Conservation (phyloP, 2,329 filamentous ascomycete genomes). For the Arthrobotrys conoides region DNA sequence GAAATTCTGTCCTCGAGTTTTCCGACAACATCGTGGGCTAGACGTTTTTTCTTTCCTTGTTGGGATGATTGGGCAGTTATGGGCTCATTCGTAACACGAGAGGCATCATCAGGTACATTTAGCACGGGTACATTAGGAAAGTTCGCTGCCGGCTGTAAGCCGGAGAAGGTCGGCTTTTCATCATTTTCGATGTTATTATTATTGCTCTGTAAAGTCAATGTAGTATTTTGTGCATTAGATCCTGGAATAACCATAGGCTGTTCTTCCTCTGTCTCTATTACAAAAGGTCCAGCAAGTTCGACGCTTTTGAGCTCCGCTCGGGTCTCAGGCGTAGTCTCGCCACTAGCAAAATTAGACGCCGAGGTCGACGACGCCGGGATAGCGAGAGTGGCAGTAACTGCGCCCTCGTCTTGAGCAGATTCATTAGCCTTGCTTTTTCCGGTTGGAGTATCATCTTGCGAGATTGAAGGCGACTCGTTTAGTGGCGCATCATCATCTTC, state of each 20-base stretch:
- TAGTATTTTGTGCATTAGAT: slow-evolving; percentile 55
- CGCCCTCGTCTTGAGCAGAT: slow-evolving; percentile 28
- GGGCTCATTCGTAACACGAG: slow-evolving; percentile 44
- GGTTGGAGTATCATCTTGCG: slow-evolving; percentile 10
- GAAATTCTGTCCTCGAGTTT: slow-evolving; percentile 91
- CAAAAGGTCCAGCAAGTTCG: slow-evolving; percentile 60
- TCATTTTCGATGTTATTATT: slow-evolving; percentile 56
- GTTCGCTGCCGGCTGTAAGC: slow-evolving; percentile 39
- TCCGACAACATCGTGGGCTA: slow-evolving; percentile 80
- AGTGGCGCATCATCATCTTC: slow-evolving; percentile 42
- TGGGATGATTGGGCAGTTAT: slow-evolving; percentile 38
- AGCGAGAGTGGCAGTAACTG: slow-evolving; percentile 27
- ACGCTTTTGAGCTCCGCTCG: slow-evolving; percentile 46
- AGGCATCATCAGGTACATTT: slow-evolving; percentile 56
- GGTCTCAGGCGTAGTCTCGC: slow-evolving; percentile 47
- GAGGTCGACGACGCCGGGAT: slow-evolving; percentile 33
- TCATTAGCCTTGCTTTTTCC: slow-evolving; percentile 42
- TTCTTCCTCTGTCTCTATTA: slow-evolving; percentile 61
- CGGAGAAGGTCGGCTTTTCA: slow-evolving; percentile 43
- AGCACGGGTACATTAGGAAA: slow-evolving; percentile 53
- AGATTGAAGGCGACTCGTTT: slow-evolving; percentile 35
- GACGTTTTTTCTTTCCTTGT: slow-evolving; percentile 69
- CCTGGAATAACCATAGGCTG: slow-evolving; percentile 41
- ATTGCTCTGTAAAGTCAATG: slow-evolving; percentile 58
- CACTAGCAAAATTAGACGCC: slow-evolving; percentile 49